Base-by-base conservation (phyloP, 1,284 basidiomycete genomes). In the Microbotryum silenes-acaulis region DNA sequence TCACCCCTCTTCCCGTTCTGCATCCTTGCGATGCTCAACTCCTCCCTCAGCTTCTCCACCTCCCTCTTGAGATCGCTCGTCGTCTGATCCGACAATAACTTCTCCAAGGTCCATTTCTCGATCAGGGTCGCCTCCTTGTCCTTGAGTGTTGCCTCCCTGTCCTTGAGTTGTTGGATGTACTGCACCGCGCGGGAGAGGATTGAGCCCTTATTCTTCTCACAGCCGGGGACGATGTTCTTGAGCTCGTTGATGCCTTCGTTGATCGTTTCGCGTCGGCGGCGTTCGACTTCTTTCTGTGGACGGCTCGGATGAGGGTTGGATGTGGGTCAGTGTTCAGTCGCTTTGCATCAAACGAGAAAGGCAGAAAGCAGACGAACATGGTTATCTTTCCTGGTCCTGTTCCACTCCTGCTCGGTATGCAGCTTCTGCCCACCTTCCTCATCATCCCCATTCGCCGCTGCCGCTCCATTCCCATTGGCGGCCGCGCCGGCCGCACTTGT, bases 201-300 rank as follows among this genome's bases (percentile, higher is more conserved):
- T 9, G 88, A 88, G 37, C 89, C 88, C 73, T 93, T 93, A 58
- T 92, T 91, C 54, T 88, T 88, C 0, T 87, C 85, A 51, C 86
- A 87, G 66, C 85, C 87, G 8, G 92, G 92, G 3, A 96, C 87
- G 70, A 93, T 90, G 9, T 86, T 82, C 1, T 88, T 87, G 27
- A 97, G 84, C 73, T 91, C 88, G 74, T 88, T 91, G 78, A 97
- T 96, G 0, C 92, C 92, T 64, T 93, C 89, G 75, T 94, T 94
- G 78, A 97, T 97, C 71, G 91, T 92, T 21, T 91, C 89, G 60
- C 93, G 81, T 56, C 93, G 85, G 51, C 91, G 83, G 61, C 92
- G 87, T 76, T 97, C 93, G 14, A 97, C 93, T 77, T 97, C 93
- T 87, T 96, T 96, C 90, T 94, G 73, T 51, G 18, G 18, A 5